phyloP scores from a whole-genome alignment of 305 asterid genomes.

The Ilex paraguariensis region DNA sequence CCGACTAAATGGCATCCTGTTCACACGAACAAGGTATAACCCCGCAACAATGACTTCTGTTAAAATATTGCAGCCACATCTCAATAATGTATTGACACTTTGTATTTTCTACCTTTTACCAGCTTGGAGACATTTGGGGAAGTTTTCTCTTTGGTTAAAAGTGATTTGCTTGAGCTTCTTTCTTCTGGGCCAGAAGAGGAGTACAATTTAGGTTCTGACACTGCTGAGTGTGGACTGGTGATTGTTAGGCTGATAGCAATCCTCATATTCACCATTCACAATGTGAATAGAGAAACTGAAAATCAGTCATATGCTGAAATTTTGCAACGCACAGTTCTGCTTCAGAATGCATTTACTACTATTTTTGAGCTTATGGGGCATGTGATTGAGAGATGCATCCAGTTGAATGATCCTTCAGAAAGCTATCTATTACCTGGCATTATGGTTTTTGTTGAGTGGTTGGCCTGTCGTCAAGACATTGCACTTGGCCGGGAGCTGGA shows the following conservation, averaged over 20 bases:
- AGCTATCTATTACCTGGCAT: constrained; percentile 86
- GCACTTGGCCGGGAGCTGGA: constrained; percentile 67
- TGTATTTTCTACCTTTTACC: constrained; percentile 25
- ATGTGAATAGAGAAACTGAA: constrained; percentile 70
- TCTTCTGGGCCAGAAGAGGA: constrained; percentile 66
- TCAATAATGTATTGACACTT: constrained; percentile 16
- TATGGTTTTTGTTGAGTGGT: constrained; percentile 91
- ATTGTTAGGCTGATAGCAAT: constrained; percentile 69
- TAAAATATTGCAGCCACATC: not conserved
- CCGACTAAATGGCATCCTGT: constrained; percentile 82
- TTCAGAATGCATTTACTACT: constrained; percentile 80
- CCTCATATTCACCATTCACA: constrained; percentile 77
- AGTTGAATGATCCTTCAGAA: constrained; percentile 64
- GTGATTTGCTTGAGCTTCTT: constrained; percentile 62
- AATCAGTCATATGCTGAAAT: constrained; percentile 92
- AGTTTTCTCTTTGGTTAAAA: constrained; percentile 60
- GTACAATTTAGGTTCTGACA: constrained; percentile 65
- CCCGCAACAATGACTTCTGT: constrained; percentile 6
- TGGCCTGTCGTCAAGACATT: constrained; percentile 79
- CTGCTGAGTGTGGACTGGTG: constrained; percentile 66
- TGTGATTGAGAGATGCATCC: constrained; percentile 66
- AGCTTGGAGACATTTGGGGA: constrained; percentile 88
- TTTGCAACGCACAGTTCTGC: constrained; percentile 84
- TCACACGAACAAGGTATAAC: constrained; percentile 85
- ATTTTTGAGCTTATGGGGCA: constrained; percentile 78